phyloP scores from a whole-genome alignment of 352 stramenopile genomes.

The Pythium pectinolyticum region DNA sequence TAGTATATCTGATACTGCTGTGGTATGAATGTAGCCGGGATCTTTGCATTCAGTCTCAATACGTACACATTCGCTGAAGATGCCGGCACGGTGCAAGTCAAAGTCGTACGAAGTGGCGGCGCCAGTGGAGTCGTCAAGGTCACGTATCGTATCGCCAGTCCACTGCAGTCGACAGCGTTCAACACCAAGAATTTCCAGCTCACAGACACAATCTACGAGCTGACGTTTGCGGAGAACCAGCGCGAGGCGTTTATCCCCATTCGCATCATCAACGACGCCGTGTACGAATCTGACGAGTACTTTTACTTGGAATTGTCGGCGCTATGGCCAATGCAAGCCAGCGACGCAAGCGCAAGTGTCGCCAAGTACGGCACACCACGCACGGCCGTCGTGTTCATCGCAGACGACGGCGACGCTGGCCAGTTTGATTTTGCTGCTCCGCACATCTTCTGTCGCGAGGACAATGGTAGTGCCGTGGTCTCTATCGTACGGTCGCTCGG shows the following conservation, averaged over 20 bases:
- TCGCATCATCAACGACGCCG: conserved; percentile 52
- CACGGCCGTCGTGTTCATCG: conserved; percentile 46
- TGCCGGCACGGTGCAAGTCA: conserved; percentile 42
- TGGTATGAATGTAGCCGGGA: conserved; percentile 37
- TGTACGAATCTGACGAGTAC: conserved; percentile 66
- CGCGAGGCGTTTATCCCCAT: conserved; percentile 46
- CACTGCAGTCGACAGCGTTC: conserved; percentile 47
- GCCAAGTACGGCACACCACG: conserved; percentile 38
- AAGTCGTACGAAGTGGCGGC: conserved; percentile 46
- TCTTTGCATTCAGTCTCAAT: conserved; percentile 54
- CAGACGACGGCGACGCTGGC: conserved; percentile 61
- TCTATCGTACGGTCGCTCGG: conserved; percentile 49
- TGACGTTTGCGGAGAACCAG: conserved; percentile 56
- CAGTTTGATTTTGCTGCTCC: conserved; percentile 58
- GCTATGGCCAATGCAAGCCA: conserved; percentile 34
- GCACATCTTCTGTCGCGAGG: conserved; percentile 63
- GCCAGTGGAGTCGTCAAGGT: conserved; percentile 41
- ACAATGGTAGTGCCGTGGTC: conserved; percentile 59
- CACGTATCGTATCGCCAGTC: conserved; percentile 47
- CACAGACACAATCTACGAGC: conserved; percentile 32
- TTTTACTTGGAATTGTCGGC: conserved; percentile 61
- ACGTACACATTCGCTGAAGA: conserved; percentile 59
- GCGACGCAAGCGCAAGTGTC: conserved; percentile 31
- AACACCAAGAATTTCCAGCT: conserved; percentile 67
- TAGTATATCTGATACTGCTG: no score